Evolutionary conservation across 495 filamentous ascomycete species (phyloP).

Genomic region (Pyrenula aspistea): DNA sequence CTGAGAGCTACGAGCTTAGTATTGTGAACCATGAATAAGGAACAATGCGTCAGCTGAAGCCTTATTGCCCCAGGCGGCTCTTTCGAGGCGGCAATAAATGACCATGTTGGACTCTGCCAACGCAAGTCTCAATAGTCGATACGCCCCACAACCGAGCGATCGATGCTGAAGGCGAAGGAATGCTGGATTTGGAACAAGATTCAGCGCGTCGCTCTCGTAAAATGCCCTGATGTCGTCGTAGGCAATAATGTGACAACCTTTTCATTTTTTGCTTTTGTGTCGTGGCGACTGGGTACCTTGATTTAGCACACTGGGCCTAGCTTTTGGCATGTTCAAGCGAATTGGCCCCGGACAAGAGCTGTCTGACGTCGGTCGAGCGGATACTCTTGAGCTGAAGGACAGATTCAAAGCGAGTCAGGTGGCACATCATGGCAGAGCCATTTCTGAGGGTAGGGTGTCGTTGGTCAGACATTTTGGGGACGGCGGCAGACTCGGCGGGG

Average conservation of each 20-base stretch:
- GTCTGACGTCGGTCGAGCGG: background rate
- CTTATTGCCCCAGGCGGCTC: background rate
- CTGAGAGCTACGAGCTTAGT: background rate
- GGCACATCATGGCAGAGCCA: background rate
- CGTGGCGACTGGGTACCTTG: no score
- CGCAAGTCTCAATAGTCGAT: no score
- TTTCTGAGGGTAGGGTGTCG: background rate
- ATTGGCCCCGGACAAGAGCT: background rate
- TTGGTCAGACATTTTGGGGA: background rate
- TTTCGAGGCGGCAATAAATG: background rate
- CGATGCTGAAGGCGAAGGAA: no score
- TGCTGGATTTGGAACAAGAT: no score
- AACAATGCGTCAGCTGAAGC: background rate
- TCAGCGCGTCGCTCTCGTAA: no score
- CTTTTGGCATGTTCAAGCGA: no score
- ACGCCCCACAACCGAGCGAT: no score
- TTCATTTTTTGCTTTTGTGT: no score
- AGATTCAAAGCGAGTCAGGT: background rate
- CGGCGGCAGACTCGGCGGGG: no score
- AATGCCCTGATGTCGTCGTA: no score
- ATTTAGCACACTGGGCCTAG: no score
- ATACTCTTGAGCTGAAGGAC: background rate
- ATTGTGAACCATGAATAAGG: background rate
- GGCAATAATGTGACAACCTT: no score
- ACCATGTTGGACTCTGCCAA: background rate